phyloP scores from a whole-genome alignment of 164 flowering plant genomes.

The Aristolochia fimbriata region DNA sequence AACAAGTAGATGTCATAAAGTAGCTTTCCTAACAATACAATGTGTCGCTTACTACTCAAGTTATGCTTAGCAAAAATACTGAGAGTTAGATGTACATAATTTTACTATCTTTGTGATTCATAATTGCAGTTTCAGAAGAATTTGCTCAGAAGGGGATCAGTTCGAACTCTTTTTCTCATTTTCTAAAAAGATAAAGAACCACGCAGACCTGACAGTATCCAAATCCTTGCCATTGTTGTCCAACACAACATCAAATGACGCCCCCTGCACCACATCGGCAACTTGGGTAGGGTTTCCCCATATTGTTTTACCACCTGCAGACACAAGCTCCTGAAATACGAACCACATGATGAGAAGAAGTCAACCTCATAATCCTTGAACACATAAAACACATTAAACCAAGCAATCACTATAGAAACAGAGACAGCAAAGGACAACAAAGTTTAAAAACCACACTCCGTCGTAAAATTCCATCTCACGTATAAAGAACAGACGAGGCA shows the following conservation, averaged over 20 bases:
- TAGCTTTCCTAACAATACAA: too few species aligned
- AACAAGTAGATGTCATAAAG: too few species aligned
- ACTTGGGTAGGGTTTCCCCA: conserved; percentile 88
- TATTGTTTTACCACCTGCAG: conserved; percentile 72
- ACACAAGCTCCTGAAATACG: conserved; percentile 62
- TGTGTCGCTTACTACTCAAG: too few species aligned
- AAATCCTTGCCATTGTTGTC: conserved; percentile 97
- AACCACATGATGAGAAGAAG: neutral
- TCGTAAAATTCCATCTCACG: neutral
- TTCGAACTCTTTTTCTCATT: neutral
- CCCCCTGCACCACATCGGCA: conserved; percentile 56
- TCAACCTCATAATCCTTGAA: neutral
- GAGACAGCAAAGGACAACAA: neutral
- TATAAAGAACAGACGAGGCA: too few species aligned
- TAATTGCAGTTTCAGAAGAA: too few species aligned
- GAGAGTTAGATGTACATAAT: too few species aligned
- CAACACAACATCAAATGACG: conserved; percentile 71
- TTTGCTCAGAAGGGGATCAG: too few species aligned
- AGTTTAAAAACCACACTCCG: neutral
- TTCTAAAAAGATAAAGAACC: neutral
- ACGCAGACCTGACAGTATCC: conserved; percentile 69
- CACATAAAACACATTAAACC: neutral
- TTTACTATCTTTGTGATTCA: too few species aligned
- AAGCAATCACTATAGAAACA: neutral
- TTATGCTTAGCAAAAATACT: too few species aligned